Conservation (phyloP, 1,284 basidiomycete genomes). For the Moesziomyces antarcticus region DNA sequence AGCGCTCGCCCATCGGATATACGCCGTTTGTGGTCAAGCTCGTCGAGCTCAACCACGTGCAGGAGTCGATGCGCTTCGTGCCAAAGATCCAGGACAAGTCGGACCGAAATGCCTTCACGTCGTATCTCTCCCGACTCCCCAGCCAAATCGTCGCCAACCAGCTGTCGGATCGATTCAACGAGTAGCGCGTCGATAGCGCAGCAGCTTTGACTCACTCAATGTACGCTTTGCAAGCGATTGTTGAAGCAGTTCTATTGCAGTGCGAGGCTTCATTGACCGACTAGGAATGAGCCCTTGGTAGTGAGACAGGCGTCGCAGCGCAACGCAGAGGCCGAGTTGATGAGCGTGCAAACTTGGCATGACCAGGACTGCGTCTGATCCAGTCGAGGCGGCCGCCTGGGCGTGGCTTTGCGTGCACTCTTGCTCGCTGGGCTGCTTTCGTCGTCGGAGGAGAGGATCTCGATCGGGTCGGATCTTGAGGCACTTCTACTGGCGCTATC, state of each 20-base stretch:
- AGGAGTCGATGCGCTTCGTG: slow-evolving; percentile 57
- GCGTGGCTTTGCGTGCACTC: neutral
- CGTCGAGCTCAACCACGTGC: slow-evolving; percentile 52
- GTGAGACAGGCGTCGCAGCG: slow-evolving; percentile 38
- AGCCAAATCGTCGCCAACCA: slow-evolving; percentile 32
- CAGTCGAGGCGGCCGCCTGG: neutral
- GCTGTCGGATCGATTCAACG: slow-evolving; percentile 37
- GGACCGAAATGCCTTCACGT: slow-evolving; percentile 42
- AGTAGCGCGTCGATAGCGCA: neutral
- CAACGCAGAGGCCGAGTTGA: slow-evolving; percentile 12
- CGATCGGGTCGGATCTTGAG: slow-evolving; percentile 13
- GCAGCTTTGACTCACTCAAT: neutral
- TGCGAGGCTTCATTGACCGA: slow-evolving; percentile 14
- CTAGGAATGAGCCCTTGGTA: slow-evolving; percentile 18
- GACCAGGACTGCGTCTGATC: slow-evolving; percentile 8
- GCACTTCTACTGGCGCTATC: too few relatives aligned
- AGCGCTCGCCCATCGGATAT: slow-evolving; percentile 92
- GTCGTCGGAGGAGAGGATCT: slow-evolving; percentile 31
- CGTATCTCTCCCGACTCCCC: slow-evolving; percentile 29
- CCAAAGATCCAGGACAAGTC: slow-evolving; percentile 53
- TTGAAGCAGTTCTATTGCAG: too few relatives aligned
- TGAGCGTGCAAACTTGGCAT: slow-evolving; percentile 40
- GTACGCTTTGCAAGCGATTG: neutral
- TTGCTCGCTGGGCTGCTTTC: slow-evolving; percentile 6
- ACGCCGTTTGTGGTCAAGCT: slow-evolving; percentile 56